phyloP scores from a whole-genome alignment of 257 asterid species.

The Eustoma russellianum region DNA sequence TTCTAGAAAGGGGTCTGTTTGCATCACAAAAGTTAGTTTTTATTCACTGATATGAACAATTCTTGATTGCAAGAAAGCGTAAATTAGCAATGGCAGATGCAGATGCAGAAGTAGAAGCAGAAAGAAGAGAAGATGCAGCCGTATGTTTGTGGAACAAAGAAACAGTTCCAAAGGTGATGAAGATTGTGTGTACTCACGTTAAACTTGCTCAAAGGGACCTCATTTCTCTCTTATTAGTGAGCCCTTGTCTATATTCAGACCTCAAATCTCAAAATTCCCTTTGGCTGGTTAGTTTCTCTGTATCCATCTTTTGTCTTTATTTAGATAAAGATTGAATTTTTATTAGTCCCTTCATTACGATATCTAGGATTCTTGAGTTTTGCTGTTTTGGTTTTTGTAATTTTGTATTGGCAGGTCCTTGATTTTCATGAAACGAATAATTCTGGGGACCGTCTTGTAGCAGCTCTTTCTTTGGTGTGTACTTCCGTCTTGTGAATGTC shows the following conservation, averaged over 20 bases:
- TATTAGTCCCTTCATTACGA: conserved; percentile 6
- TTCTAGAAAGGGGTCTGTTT: too few species aligned
- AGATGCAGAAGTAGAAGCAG: conserved; percentile 13
- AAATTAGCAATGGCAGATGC: neutral
- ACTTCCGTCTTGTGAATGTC: neutral
- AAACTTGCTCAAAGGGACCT: conserved; percentile 67
- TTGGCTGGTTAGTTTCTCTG: conserved; percentile 44
- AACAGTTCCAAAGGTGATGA: conserved; percentile 68
- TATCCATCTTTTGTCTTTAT: neutral
- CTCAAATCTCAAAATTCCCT: conserved; percentile 63
- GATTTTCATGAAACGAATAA: conserved; percentile 77
- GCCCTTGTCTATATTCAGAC: conserved; percentile 56
- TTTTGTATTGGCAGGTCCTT: conserved; percentile 43
- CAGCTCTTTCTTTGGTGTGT: conserved; percentile 80
- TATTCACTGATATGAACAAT: too few species aligned
- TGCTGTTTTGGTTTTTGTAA: neutral
- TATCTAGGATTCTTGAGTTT: neutral
- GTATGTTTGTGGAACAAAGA: conserved; percentile 50
- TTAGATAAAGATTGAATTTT: conserved; percentile 5
- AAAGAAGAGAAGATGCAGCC: conserved; percentile 12
- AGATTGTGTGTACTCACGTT: conserved; percentile 60
- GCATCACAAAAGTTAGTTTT: too few species aligned
- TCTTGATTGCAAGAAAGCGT: too few species aligned
- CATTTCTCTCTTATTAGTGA: conserved; percentile 52
- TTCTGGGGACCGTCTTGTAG: conserved; percentile 77